These are phyloP conservation scores for Penicillium sp. DNA, from an alignment of 2,329 filamentous ascomycete species.

Conservation along the genomic window DNA sequence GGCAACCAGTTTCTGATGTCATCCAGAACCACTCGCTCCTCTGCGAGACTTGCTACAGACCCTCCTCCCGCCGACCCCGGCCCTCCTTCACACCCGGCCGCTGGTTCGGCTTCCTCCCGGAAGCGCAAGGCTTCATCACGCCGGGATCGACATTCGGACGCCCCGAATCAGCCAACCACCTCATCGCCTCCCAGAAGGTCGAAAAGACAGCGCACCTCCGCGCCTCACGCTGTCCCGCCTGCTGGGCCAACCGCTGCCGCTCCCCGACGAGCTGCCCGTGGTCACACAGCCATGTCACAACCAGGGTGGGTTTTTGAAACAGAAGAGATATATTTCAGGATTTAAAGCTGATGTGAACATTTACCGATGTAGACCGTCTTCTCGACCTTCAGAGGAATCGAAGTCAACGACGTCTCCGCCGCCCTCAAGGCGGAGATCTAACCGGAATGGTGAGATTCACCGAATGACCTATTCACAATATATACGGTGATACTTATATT, in stretches of 20 bases:
- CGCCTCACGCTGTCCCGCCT: constrained; percentile 39
- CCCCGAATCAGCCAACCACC: constrained; percentile 30
- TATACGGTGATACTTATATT: neutral
- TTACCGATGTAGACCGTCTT: constrained; percentile 50
- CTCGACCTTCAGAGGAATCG: constrained; percentile 60
- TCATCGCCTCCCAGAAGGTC: constrained; percentile 51
- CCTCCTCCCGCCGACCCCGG: constrained; percentile 41
- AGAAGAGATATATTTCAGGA: constrained; percentile 3
- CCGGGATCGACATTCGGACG: constrained; percentile 44
- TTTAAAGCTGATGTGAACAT: constrained; percentile 16
- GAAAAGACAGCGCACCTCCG: constrained; percentile 66
- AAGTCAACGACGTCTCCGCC: constrained; percentile 52
- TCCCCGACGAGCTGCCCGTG: constrained; percentile 41
- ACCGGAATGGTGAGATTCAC: constrained; percentile 61
- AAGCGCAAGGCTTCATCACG: constrained; percentile 69
- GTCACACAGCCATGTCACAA: constrained; percentile 40
- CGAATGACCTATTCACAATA: neutral
- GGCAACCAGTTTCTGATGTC: constrained; percentile 68
- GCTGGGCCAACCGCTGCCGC: constrained; percentile 39
- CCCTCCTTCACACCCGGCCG: constrained; percentile 38
- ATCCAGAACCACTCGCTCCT: constrained; percentile 91
- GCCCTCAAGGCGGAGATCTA: constrained; percentile 66
- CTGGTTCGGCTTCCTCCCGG: constrained; percentile 50
- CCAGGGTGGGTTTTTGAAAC: constrained; percentile 31
- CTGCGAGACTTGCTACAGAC: constrained; percentile 80